Conservation (phyloP, 345 rosid species). For the Corymbia maculata region DNA sequence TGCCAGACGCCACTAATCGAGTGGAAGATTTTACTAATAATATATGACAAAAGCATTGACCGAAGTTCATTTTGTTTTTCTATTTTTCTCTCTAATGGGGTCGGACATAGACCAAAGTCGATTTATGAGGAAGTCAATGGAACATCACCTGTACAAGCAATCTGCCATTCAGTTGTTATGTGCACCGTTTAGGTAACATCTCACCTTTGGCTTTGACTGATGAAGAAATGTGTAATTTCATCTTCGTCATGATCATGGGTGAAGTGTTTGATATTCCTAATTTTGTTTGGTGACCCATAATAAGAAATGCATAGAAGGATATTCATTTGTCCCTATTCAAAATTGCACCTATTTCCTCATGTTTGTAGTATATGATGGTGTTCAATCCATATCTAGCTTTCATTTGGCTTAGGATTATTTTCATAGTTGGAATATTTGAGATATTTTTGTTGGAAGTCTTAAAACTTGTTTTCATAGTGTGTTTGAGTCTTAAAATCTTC, state of each 20-base stretch:
- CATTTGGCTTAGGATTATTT: neutral
- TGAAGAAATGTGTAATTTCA: neutral
- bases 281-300: neutral
- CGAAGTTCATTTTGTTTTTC: neutral
- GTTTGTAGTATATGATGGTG: neutral
- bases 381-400: neutral
- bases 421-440: neutral
- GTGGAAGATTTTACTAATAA: neutral
- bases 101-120: neutral
- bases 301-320: neutral
- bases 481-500: neutral
- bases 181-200: neutral
- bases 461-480: neutral
- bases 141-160: neutral
- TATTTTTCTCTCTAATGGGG: neutral
- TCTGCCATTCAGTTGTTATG: neutral
- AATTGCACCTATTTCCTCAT: neutral
- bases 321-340: neutral
- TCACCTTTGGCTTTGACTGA: neutral
- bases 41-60: neutral
- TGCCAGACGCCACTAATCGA: neutral
- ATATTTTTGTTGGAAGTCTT: neutral
- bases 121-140: neutral
- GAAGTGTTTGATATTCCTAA: neutral
- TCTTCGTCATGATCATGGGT: neutral